A percentile compares a stretch with the other conserved stretches of the same genome.
Conservation (phyloP, 345 rosid genomes). For the Ailanthus altissimus region DNA sequence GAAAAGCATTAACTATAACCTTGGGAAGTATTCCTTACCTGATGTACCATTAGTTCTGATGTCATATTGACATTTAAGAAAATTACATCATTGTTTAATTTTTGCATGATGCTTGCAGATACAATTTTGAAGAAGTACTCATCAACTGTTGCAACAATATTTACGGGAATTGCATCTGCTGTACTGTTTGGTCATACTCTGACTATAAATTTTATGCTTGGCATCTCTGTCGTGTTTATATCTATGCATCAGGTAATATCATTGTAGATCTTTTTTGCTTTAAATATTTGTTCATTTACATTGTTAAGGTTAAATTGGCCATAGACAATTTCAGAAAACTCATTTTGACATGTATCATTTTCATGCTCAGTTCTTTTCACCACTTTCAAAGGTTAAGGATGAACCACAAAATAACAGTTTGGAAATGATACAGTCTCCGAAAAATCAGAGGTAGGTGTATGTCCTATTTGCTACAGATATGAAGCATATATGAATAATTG, state of each 20-base stretch:
- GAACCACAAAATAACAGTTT: conserved; percentile 19
- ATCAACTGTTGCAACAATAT: conserved; percentile 43
- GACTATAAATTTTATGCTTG: conserved; percentile 38
- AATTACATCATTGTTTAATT: background rate
- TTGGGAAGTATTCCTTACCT: background rate
- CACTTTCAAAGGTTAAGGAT: conserved; percentile 39
- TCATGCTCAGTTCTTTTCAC: conserved; percentile 40
- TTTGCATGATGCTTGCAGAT: conserved; percentile 28
- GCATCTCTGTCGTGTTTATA: conserved; percentile 44
- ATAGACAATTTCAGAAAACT: background rate
- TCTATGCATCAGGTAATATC: conserved; percentile 46
- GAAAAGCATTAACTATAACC: background rate
- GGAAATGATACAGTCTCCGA: conserved; percentile 20
- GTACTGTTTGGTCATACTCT: conserved; percentile 39
- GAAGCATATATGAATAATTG: background rate
- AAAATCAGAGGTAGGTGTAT: conserved; percentile 20
- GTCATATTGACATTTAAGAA: background rate
- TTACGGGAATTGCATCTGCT: conserved; percentile 45
- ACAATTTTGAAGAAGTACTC: conserved; percentile 49
- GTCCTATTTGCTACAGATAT: background rate
- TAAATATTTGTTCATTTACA: background rate
- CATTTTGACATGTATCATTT: background rate
- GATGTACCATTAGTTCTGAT: background rate
- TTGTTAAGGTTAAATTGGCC: background rate
- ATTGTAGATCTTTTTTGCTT: background rate